A percentile compares a stretch with the other conserved stretches of the same genome.
Evolutionary conservation across 352 stramenopile species (phyloP).

Genomic region (Elongisporangium undulatum): DNA sequence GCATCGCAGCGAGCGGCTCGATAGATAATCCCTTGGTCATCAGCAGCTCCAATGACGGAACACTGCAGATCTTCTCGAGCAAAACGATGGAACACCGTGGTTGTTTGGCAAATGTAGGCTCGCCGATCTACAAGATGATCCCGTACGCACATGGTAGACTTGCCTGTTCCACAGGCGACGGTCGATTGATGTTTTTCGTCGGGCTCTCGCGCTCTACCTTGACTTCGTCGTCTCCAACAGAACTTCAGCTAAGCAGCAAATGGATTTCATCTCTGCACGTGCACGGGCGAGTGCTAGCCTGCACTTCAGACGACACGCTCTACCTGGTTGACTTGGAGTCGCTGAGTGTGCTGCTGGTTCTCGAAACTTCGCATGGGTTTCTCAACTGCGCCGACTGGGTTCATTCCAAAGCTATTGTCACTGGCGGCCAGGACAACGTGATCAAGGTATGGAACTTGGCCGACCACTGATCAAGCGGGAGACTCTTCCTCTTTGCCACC

Average conservation of each 20-base stretch:
- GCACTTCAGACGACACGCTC: constrained; percentile 51
- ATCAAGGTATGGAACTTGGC: constrained; percentile 51
- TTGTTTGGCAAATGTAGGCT: constrained; percentile 31
- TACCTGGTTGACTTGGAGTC: constrained; percentile 49
- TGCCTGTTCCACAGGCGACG: constrained; percentile 66
- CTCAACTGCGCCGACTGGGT: constrained; percentile 64
- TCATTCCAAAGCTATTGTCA: constrained; percentile 32
- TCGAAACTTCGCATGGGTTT: constrained; percentile 54
- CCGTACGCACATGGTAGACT: constrained; percentile 22
- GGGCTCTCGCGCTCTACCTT: constrained; percentile 10
- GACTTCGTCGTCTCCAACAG: constrained; percentile 10
- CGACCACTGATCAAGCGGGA: neutral
- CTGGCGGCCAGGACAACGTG: constrained; percentile 61
- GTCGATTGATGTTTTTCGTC: constrained; percentile 42
- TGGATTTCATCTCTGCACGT: constrained; percentile 68
- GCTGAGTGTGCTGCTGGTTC: constrained; percentile 25
- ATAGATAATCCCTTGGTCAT: constrained; percentile 23
- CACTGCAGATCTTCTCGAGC: constrained; percentile 63
- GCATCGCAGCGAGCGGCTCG: constrained; percentile 16
- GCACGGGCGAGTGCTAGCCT: constrained; percentile 34
- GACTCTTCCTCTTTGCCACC: constrained; percentile 1
- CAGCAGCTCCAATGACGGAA: constrained; percentile 70
- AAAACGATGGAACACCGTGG: constrained; percentile 36
- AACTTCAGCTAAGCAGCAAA: constrained; percentile 36
- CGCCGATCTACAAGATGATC: constrained; percentile 50